Percentiles rank a stretch among this genome's conserved stretches.
These are phyloP conservation scores for Raffaelea arxii DNA, from an alignment of 2,329 filamentous ascomycete genomes.

Conservation along the genomic window DNA sequence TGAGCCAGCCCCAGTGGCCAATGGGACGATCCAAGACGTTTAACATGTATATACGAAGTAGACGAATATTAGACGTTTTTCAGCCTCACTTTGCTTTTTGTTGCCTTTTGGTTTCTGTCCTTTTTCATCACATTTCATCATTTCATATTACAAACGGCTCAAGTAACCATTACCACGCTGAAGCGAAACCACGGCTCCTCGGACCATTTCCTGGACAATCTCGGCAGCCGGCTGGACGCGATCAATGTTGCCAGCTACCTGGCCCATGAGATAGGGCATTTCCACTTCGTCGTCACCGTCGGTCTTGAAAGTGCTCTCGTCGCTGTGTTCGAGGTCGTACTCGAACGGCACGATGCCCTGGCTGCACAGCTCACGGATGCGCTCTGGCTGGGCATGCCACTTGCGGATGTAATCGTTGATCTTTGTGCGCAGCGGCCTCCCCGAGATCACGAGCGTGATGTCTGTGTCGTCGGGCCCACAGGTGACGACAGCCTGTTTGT, in stretches of 20 bases:
- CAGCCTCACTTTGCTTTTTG: neutral
- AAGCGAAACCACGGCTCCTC: conserved; percentile 60
- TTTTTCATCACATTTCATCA: neutral
- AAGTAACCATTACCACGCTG: conserved; percentile 53
- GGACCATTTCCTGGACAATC: conserved; percentile 88
- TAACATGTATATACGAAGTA: too few species aligned
- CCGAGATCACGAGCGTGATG: conserved; percentile 72
- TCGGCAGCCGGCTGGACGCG: conserved; percentile 70
- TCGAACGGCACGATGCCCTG: conserved; percentile 71
- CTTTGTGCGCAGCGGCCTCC: conserved; percentile 69
- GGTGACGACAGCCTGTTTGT: conserved; percentile 76
- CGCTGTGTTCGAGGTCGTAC: conserved; percentile 63
- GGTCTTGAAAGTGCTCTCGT: too few species aligned
- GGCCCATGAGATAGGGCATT: conserved; percentile 84
- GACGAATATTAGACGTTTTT: too few species aligned
- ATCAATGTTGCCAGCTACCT: conserved; percentile 71
- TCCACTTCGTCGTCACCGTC: conserved; percentile 48
- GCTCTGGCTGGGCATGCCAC: conserved; percentile 70
- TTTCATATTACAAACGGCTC: neutral
- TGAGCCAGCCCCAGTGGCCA: too few species aligned
- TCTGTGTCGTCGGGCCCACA: conserved; percentile 73
- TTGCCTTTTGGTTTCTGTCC: neutral
- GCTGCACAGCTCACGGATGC: conserved; percentile 66
- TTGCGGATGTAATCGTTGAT: conserved; percentile 73
- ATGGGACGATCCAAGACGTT: too few species aligned